Base-by-base conservation (phyloP, 225 moss, liverwort and hornwort genomes). In the Lunularia cruciata region DNA sequence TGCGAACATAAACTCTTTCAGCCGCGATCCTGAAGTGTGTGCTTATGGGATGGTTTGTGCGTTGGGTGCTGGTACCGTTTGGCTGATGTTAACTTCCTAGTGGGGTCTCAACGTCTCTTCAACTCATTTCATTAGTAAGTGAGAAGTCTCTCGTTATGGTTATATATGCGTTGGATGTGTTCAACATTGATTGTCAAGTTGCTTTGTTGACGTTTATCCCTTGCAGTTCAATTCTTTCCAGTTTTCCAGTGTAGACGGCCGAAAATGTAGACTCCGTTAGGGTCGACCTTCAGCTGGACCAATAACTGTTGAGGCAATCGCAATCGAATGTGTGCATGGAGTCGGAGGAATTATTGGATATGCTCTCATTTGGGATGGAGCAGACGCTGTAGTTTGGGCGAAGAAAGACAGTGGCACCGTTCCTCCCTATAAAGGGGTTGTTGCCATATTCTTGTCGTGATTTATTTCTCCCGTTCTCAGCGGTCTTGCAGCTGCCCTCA, bases 1-100 rank as follows among this genome's bases (percentile, higher is more conserved):
- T 7, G 88, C 88, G 52, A 25, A 88, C 43, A 86, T 86, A 57
- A 77, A 15, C 12, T 69, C 81, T 5, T 88, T 88, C 71, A 38
- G 47, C 18, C 63, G 46, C 5, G 79, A 75, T 38, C 88, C 86
- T 3, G 86, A 88, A 64, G 88, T 83, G 20, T 88, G 79, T 34
- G 88, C 88, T 16, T 88, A 88, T 39, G 88, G 88, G 37, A 88
- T 86, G 86, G 83, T 83, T 45, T 86, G 88, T 62, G 88, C 88
- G 12, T 68, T 86, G 75, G 70, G 69, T 3, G 72, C 83, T 20
- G 86, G 88, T 38, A 86, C 86, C 16, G 60, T 88, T 31, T 88
- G 88, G 88, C 86, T 78, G 52, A 72, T 86, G 12, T 9, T 73
- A 0, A 78, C 83, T 46, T 88, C 86, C 19, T 86, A 86, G 74